Conservation (phyloP, 345 rosid genomes). For the Populus ilicifolia region DNA sequence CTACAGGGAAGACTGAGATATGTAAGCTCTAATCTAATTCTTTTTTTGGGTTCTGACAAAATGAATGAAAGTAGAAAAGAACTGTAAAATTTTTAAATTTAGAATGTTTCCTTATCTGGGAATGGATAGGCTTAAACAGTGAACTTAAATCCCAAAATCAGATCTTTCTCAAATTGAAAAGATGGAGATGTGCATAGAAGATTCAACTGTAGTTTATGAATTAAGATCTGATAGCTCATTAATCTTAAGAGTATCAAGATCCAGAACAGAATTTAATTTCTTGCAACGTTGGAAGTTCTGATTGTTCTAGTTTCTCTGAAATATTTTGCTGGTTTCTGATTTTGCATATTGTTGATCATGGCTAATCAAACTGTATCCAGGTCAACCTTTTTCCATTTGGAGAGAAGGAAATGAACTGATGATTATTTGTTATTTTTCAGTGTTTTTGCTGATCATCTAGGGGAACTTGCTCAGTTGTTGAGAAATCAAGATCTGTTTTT, state of each 20-base stretch:
- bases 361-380: not conserved
- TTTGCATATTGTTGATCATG: not conserved
- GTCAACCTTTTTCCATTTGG: not conserved
- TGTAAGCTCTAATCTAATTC: not conserved
- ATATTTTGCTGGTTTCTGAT: not conserved
- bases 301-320: not conserved
- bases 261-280: not conserved
- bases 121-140: not conserved
- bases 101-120: not conserved
- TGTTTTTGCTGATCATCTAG: constrained; percentile 7
- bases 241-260: not conserved
- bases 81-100: not conserved
- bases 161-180: not conserved
- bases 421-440: not conserved
- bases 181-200: too few species aligned
- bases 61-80: not conserved
- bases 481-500: not conserved
- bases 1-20: not conserved
- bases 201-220: too few species aligned
- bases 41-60: not conserved
- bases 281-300: not conserved
- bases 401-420: not conserved
- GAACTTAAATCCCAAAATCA: not conserved
- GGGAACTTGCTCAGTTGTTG: not conserved
- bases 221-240: not conserved